phyloP scores from a whole-genome alignment of 495 filamentous ascomycete species.

The Elaphomyces granulatus region DNA sequence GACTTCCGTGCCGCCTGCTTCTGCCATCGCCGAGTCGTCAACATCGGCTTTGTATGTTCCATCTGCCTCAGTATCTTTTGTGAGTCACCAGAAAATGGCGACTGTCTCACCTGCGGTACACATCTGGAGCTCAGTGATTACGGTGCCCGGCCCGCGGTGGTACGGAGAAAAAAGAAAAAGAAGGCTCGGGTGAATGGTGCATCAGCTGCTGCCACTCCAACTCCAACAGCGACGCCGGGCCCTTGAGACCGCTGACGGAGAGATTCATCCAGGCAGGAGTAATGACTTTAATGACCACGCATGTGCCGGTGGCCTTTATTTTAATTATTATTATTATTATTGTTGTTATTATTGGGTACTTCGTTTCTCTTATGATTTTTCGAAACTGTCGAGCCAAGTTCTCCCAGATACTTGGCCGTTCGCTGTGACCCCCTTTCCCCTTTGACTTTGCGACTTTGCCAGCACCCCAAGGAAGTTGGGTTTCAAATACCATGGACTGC shows the following conservation, averaged over 20 bases:
- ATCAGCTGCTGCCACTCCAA: conserved; percentile 28
- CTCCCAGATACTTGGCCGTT: too few relatives aligned
- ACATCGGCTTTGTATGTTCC: conserved; percentile 88
- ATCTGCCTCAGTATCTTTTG: conserved; percentile 85
- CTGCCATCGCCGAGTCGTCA: conserved; percentile 81
- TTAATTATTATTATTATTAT: too few relatives aligned
- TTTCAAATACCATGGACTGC: too few relatives aligned
- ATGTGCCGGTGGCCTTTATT: too few relatives aligned
- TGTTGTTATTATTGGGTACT: too few relatives aligned
- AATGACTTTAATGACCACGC: too few relatives aligned
- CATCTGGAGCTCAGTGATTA: conserved; percentile 63
- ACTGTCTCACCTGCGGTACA: conserved; percentile 86
- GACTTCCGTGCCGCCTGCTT: conserved; percentile 97
- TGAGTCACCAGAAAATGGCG: conserved; percentile 45
- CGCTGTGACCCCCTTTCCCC: too few relatives aligned
- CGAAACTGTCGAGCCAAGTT: too few relatives aligned
- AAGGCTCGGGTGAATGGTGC: conserved; percentile 31
- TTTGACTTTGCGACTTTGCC: too few relatives aligned
- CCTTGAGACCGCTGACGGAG: not conserved
- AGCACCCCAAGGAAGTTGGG: too few relatives aligned
- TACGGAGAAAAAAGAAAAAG: conserved; percentile 64
- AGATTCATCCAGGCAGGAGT: too few relatives aligned
- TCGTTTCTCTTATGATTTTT: too few relatives aligned
- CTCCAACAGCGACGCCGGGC: conserved; percentile 29
- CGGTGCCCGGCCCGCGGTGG: conserved; percentile 58